Conservation (phyloP, 2,329 filamentous ascomycete genomes). For the Cercospora sojina region DNA sequence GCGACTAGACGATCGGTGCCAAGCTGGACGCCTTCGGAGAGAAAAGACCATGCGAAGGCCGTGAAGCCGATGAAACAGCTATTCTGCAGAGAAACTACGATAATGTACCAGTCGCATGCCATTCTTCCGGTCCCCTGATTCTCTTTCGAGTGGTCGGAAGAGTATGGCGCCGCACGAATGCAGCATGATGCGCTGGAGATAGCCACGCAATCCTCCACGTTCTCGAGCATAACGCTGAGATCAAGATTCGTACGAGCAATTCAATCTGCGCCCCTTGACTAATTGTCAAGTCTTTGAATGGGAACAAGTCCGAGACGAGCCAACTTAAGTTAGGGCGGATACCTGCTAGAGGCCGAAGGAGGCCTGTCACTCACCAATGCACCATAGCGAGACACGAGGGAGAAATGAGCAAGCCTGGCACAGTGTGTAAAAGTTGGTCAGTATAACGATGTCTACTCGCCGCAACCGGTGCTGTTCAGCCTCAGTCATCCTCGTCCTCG, state of each 20-base stretch:
- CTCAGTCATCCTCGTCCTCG: constrained; percentile 49
- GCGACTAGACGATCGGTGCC: not conserved
- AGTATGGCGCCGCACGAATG: not conserved
- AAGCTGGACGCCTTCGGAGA: not conserved
- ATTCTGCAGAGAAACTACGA: not conserved
- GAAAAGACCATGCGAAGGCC: not conserved
- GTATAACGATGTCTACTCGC: constrained; percentile 1
- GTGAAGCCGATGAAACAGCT: not conserved
- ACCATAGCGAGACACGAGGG: not conserved
- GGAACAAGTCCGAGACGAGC: constrained; percentile 58
- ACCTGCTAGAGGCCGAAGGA: not conserved
- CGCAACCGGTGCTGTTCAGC: constrained; percentile 9
- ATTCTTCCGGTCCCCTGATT: not conserved
- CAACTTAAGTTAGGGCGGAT: constrained; percentile 93
- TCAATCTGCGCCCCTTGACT: constrained; percentile 92
- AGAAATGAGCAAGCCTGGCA: not conserved
- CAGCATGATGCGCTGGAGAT: constrained; percentile 10
- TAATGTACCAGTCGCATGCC: not conserved
- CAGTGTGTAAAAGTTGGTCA: not conserved
- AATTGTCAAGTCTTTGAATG: constrained; percentile 80
- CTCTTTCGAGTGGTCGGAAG: not conserved
- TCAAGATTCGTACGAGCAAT: constrained; percentile 29
- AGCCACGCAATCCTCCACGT: constrained; percentile 17
- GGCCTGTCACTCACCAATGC: constrained; percentile 6
- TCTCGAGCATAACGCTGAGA: constrained; percentile 28